These are phyloP conservation scores for Boletus pseudopeckii DNA, from an alignment of 768 basidiomycete species.

Conservation along the genomic window DNA sequence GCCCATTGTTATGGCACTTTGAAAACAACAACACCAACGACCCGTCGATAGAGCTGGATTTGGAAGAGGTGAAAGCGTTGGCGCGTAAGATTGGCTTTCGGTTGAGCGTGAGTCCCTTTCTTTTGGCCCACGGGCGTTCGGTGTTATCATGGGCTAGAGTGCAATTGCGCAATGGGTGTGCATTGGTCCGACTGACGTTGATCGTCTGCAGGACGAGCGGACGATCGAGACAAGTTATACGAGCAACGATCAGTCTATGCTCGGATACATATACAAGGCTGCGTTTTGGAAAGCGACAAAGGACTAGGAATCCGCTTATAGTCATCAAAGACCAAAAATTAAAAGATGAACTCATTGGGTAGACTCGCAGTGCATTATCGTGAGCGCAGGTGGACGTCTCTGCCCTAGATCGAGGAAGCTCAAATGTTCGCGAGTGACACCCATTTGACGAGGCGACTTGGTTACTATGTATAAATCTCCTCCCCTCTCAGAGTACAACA, in stretches of 20 bases:
- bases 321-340: neutral
- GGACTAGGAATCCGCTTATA: neutral
- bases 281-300: slow-evolving; percentile 81
- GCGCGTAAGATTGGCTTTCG: slow-evolving; percentile 76
- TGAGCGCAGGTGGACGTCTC: neutral
- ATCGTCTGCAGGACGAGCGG: slow-evolving; percentile 75
- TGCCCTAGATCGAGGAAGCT: neutral
- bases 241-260: slow-evolving; percentile 74
- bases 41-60: slow-evolving; percentile 78
- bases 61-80: slow-evolving; percentile 85
- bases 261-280: slow-evolving; percentile 80
- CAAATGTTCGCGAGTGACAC: no score
- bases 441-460: neutral
- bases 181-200: neutral
- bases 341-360: neutral
- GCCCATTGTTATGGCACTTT: slow-evolving; percentile 95
- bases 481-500: neutral
- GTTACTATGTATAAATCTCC: neutral
- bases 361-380: neutral
- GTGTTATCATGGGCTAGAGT: neutral
- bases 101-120: slow-evolving; percentile 54
- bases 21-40: slow-evolving; percentile 85
- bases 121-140: neutral
- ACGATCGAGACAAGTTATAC: slow-evolving; percentile 85
- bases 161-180: neutral